phyloP scores from a whole-genome alignment of 805 yeast species.

The Schwanniomyces occidentalis region DNA sequence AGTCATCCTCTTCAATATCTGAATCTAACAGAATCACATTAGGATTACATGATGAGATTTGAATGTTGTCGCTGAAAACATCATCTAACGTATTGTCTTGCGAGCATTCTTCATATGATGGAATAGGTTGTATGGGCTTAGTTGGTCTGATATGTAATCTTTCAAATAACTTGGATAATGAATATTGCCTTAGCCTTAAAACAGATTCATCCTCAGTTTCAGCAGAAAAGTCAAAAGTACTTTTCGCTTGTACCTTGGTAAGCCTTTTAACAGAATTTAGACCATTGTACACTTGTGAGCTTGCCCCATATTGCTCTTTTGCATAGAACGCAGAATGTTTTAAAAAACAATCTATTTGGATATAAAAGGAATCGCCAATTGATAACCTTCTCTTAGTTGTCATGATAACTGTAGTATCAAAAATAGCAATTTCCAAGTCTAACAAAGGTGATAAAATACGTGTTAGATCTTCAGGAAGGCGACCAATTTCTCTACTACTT shows the following conservation, averaged over 20 bases:
- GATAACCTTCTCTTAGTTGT: constrained; percentile 55
- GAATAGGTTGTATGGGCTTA: no score
- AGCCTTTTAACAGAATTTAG: constrained; percentile 9
- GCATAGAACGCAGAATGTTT: constrained; percentile 35
- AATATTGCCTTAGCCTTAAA: constrained; percentile 53
- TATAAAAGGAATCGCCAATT: constrained; percentile 73
- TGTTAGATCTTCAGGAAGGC: constrained; percentile 72
- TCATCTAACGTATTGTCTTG: background rate
- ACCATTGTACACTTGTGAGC: no score
- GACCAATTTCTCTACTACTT: constrained; percentile 65
- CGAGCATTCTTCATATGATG: constrained; percentile 1
- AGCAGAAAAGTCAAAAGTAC: constrained; percentile 24
- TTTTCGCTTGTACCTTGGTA: constrained; percentile 18
- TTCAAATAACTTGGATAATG: constrained; percentile 56
- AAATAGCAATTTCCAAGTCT: constrained; percentile 52
- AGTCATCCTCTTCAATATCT: constrained; percentile 7
- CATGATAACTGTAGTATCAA: constrained; percentile 58
- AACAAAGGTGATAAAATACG: constrained; percentile 63
- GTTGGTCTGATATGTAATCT: constrained; percentile 39
- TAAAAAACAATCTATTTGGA: constrained; percentile 69
- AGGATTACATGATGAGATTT: constrained; percentile 2
- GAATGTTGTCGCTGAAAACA: constrained; percentile 20
- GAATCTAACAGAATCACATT: background rate
- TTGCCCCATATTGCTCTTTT: constrained; percentile 6
- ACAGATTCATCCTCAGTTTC: constrained; percentile 57